phyloP scores from a whole-genome alignment of 257 asterid genomes.

The Nicotiana sylvestris region DNA sequence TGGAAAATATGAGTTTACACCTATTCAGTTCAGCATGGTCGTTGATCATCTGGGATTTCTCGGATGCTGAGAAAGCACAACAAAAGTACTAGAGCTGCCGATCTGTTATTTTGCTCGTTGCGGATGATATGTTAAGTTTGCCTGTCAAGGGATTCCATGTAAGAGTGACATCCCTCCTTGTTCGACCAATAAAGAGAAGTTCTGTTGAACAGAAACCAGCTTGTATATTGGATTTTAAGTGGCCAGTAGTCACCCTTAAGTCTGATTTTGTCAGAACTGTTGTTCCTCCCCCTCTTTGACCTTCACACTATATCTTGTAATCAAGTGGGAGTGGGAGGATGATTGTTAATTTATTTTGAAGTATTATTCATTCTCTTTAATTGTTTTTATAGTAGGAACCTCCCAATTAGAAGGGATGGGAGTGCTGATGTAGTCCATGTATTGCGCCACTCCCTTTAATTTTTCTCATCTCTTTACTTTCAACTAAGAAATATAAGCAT shows the following conservation, averaged over 20 bases:
- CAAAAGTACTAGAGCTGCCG: background rate
- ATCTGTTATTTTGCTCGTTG: background rate
- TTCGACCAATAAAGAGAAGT: background rate
- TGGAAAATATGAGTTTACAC: background rate
- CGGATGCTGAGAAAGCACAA: background rate
- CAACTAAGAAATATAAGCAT: background rate
- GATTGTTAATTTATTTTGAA: too few species aligned
- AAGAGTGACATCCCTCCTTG: background rate
- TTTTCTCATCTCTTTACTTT: background rate
- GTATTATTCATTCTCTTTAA: too few species aligned
- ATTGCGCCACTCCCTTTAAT: background rate
- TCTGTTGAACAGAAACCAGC: background rate
- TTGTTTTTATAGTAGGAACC: too few species aligned
- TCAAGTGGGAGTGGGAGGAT: too few species aligned
- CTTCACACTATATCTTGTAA: too few species aligned
- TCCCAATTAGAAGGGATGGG: too few species aligned
- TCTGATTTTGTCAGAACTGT: background rate
- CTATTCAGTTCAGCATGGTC: background rate
- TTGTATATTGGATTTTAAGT: background rate
- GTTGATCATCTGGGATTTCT: background rate
- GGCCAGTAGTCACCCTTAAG: background rate
- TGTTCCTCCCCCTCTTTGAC: background rate
- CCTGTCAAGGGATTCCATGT: background rate
- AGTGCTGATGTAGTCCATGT: too few species aligned
- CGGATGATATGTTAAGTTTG: background rate